phyloP scores from a whole-genome alignment of 305 asterid genomes.

The Fraxinus nigra region DNA sequence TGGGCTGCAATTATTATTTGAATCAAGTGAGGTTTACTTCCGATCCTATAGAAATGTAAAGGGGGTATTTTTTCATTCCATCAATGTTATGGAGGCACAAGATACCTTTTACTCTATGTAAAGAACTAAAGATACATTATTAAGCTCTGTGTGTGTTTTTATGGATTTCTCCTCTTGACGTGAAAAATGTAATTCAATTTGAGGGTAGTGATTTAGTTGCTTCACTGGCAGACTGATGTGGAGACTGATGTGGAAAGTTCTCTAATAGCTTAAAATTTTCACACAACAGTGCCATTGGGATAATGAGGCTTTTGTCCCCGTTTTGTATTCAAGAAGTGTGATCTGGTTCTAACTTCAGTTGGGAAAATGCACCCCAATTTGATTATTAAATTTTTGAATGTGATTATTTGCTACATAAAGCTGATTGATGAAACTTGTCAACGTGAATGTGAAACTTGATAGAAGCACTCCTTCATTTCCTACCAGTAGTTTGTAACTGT shows the following conservation, averaged over 20 bases:
- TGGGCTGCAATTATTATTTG: no score
- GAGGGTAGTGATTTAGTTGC: background rate
- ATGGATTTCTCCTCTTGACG: background rate
- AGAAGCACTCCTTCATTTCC: background rate
- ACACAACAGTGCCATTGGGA: background rate
- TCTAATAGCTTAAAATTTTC: background rate
- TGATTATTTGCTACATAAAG: no score
- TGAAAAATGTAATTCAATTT: background rate
- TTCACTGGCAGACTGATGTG: background rate
- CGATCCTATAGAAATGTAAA: conserved; percentile 55
- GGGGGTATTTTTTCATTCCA: conserved; percentile 35
- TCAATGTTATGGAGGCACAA: background rate
- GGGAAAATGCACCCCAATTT: no score
- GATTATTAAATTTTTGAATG: no score
- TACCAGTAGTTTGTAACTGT: background rate
- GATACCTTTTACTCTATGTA: background rate
- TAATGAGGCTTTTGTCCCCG: background rate
- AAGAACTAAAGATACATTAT: background rate
- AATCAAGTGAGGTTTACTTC: no score
- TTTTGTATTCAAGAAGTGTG: background rate
- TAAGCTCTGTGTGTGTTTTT: background rate
- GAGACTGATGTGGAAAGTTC: background rate
- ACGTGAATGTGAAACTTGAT: no score
- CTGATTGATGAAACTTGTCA: no score
- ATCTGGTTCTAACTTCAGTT: no score